A percentile compares a stretch with the other conserved stretches of the same genome.
phyloP scores from a whole-genome alignment of 1,139 yeast genomes.

The Geotrichum europaeum region DNA sequence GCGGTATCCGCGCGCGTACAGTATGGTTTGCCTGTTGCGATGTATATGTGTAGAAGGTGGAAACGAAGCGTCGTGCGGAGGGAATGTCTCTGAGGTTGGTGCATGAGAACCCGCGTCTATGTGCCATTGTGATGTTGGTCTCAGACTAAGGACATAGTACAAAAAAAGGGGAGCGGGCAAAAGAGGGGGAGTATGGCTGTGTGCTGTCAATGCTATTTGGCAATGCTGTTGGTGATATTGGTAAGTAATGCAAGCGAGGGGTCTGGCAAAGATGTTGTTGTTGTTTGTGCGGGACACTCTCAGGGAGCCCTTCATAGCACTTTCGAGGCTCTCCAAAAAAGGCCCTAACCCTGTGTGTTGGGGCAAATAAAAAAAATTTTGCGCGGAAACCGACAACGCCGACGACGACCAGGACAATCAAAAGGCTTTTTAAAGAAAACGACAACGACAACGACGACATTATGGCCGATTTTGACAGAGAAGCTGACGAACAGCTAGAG shows the following conservation, averaged over 20 bases:
- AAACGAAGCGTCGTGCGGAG: slow-evolving; percentile 9
- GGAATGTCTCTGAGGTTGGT: not conserved
- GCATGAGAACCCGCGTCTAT: not conserved
- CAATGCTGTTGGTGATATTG: not conserved
- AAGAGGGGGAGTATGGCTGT: not conserved
- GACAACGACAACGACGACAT: not conserved
- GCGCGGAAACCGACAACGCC: not conserved
- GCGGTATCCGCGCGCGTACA: slow-evolving; percentile 41
- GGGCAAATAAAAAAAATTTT: not conserved
- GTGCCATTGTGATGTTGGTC: not conserved
- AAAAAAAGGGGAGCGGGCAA: not conserved
- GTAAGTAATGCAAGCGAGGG: not conserved
- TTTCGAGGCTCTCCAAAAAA: not conserved
- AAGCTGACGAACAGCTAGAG: slow-evolving; percentile 21
- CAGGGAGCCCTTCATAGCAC: not conserved
- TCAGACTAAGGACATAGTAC: slow-evolving; percentile 1
- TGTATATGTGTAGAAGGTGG: slow-evolving; percentile 12
- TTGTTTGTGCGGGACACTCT: not conserved
- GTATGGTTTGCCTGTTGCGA: slow-evolving; percentile 7
- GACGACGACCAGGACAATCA: not conserved
- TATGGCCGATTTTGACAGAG: slow-evolving; percentile 18
- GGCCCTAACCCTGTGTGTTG: slow-evolving; percentile 1
- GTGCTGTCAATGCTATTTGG: not conserved
- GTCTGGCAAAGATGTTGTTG: not conserved
- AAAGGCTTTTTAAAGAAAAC: not conserved